Conservation (phyloP, 805 yeast genomes). For the Torulaspora microellipsoides region DNA sequence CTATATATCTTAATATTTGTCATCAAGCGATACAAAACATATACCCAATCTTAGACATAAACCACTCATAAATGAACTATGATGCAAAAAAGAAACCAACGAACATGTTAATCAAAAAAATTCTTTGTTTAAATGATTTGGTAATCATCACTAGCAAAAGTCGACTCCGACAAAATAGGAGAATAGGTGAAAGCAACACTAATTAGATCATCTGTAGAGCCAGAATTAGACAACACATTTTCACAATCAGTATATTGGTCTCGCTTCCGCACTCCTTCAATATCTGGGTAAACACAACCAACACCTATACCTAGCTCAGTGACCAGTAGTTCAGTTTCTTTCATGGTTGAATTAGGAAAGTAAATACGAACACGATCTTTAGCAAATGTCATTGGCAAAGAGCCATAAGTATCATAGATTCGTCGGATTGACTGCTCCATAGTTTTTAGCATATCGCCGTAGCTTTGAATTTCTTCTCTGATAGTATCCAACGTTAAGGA, state of each 20-base stretch:
- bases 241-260: not conserved
- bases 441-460: constrained; percentile 41
- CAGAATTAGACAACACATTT: constrained; percentile 8
- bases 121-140: not conserved
- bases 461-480: constrained; percentile 34
- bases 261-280: not conserved
- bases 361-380: constrained; percentile 47
- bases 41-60: not conserved
- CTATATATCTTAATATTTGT: no score
- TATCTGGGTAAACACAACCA: constrained; percentile 48
- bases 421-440: constrained; percentile 41
- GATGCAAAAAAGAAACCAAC: not conserved
- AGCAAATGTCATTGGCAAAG: constrained; percentile 53
- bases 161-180: constrained; percentile 6
- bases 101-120: no score
- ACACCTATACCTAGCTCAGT: constrained; percentile 54
- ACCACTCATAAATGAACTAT: not conserved
- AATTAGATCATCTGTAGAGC: constrained; percentile 3
- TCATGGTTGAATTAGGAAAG: constrained; percentile 66
- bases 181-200: constrained; percentile 1
- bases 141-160: constrained; percentile 3
- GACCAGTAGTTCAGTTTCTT: constrained; percentile 51
- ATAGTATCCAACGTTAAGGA: constrained; percentile 41
- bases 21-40: no score
- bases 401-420: constrained; percentile 54